Conservation (phyloP, 208 protist species). For the Acanthamoeba lenticulata region DNA sequence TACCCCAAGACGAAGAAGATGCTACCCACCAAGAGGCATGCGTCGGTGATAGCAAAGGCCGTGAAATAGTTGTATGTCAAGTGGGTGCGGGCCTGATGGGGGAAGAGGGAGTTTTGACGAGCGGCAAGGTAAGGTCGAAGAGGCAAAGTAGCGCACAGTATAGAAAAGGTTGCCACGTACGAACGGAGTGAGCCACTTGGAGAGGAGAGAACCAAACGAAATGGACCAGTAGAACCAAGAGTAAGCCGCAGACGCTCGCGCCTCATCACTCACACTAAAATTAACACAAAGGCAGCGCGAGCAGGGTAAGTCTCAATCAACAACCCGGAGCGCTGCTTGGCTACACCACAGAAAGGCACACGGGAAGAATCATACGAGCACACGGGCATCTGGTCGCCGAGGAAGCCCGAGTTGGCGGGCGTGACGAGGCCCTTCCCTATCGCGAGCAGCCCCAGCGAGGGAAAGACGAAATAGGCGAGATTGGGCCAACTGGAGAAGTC, state of each 20-base stretch:
- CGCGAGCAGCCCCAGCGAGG: background rate
- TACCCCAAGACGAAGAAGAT: background rate
- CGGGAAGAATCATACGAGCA: background rate
- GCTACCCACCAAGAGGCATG: background rate
- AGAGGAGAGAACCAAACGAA: background rate
- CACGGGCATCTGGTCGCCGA: background rate
- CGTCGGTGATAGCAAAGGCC: background rate
- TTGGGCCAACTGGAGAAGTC: background rate
- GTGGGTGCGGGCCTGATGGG: background rate
- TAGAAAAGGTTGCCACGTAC: background rate
- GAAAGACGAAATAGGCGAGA: background rate
- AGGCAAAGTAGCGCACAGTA: background rate
- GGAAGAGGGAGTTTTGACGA: background rate
- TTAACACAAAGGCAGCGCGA: too few relatives aligned
- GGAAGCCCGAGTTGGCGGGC: background rate
- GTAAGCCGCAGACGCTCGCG: background rate
- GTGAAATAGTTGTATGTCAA: background rate
- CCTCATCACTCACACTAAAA: background rate
- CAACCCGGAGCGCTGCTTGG: too few relatives aligned
- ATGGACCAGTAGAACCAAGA: slow-evolving; percentile 2
- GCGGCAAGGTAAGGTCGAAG: background rate
- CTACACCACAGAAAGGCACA: too few relatives aligned
- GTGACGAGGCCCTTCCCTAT: background rate
- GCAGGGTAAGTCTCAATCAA: too few relatives aligned
- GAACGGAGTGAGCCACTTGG: background rate